Conservation (phyloP, 2,329 filamentous ascomycete genomes). For the Talaromyces sp. region DNA sequence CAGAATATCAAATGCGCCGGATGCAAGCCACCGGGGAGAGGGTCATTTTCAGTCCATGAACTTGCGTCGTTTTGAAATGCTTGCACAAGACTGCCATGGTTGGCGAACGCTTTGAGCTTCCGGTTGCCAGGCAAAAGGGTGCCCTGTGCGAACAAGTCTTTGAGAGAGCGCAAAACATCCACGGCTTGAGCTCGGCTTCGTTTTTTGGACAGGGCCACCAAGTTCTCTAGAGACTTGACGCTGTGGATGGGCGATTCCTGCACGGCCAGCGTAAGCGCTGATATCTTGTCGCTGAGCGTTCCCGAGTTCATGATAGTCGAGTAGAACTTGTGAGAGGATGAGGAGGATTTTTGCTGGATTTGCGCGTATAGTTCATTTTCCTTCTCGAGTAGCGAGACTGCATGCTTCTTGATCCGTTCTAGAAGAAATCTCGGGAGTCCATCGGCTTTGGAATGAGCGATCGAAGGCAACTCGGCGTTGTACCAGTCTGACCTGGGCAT, state of each 20-base stretch:
- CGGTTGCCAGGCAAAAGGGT: constrained; percentile 76
- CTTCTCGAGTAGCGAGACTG: constrained; percentile 65
- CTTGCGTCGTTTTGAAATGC: constrained; percentile 59
- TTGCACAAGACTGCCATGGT: constrained; percentile 69
- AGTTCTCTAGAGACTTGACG: constrained; percentile 76
- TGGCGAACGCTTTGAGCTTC: constrained; percentile 71
- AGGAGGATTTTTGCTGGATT: constrained; percentile 65
- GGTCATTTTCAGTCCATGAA: constrained; percentile 63
- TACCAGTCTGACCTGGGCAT: constrained; percentile 64
- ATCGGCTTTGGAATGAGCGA: constrained; percentile 44
- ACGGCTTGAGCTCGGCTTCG: constrained; percentile 89
- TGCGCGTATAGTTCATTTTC: constrained; percentile 72
- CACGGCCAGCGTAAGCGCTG: constrained; percentile 84
- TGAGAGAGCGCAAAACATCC: constrained; percentile 83
- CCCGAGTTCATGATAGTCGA: constrained; percentile 95
- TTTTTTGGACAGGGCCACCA: constrained; percentile 80
- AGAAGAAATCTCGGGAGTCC: constrained; percentile 47
- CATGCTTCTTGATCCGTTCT: constrained; percentile 59
- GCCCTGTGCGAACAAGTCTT: constrained; percentile 89
- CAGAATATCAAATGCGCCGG: constrained; percentile 76
- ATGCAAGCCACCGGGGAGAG: constrained; percentile 67
- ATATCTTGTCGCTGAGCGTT: constrained; percentile 94
- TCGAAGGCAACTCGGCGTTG: constrained; percentile 49
- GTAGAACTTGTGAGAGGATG: constrained; percentile 91
- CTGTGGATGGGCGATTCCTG: constrained; percentile 97